These are phyloP conservation scores for Fusarium irregulare DNA, from an alignment of 2,329 filamentous ascomycete species.

Conservation along the genomic window DNA sequence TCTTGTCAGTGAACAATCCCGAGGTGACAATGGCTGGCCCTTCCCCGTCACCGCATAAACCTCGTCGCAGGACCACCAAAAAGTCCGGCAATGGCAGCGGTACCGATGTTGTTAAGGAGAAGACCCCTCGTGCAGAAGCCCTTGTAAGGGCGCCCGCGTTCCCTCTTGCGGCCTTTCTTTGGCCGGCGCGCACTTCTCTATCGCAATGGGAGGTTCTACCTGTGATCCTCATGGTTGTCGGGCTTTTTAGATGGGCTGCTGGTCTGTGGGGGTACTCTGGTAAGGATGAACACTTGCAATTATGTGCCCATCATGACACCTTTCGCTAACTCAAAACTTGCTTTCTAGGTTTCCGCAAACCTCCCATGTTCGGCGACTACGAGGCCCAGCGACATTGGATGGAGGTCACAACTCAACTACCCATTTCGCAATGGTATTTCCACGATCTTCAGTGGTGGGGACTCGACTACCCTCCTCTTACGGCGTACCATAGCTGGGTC, in stretches of 20 bases:
- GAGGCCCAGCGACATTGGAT: slow-evolving; percentile 99
- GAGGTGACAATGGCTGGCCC: slow-evolving; percentile 62
- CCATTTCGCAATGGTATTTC: slow-evolving; percentile 96
- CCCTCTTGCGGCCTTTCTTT: slow-evolving; percentile 92
- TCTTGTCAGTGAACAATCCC: slow-evolving; percentile 37
- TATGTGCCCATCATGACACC: slow-evolving; percentile 2
- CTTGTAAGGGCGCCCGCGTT: slow-evolving; percentile 76
- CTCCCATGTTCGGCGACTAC: slow-evolving; percentile 96
- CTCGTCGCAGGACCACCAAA: slow-evolving; percentile 65
- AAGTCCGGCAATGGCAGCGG: slow-evolving; percentile 55
- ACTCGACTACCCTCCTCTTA: slow-evolving; percentile 95
- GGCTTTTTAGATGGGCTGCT: slow-evolving; percentile 91
- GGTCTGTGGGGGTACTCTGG: slow-evolving; percentile 96
- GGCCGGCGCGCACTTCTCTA: slow-evolving; percentile 84
- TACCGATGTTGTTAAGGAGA: slow-evolving; percentile 49
- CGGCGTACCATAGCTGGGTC: slow-evolving; percentile 98
- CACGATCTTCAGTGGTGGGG: slow-evolving; percentile 98
- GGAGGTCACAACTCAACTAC: slow-evolving; percentile 91
- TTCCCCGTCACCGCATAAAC: slow-evolving; percentile 68
- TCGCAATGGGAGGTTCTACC: slow-evolving; percentile 95
- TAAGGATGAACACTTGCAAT: slow-evolving; percentile 52
- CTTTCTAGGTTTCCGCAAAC: slow-evolving; percentile 74
- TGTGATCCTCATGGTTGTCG: slow-evolving; percentile 87
- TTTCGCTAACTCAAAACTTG: slow-evolving; percentile 27
- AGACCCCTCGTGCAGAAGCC: slow-evolving; percentile 54